A percentile compares a stretch with the other conserved stretches of the same genome.
Evolutionary conservation across 768 basidiomycete genomes (phyloP).

Genomic region (Pisolithus microcarpus): DNA sequence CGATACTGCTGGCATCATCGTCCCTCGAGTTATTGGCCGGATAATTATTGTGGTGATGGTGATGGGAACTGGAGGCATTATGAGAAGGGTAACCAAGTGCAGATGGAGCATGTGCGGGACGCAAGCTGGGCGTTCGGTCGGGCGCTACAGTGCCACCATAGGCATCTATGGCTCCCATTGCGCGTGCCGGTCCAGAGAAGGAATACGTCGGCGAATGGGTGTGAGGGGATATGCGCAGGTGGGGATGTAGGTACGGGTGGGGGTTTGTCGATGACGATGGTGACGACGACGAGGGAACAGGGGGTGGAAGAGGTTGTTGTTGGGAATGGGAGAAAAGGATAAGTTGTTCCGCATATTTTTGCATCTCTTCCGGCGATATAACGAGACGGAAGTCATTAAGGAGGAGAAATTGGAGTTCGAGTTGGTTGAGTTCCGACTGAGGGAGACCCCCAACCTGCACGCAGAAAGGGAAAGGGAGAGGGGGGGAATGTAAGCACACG

Average conservation of each 20-base stretch:
- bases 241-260: slow-evolving; percentile 13
- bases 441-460: slow-evolving; percentile 90
- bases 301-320: slow-evolving; percentile 33
- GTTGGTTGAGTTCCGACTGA: slow-evolving; percentile 85
- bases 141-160: slow-evolving; percentile 38
- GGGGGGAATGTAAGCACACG: background rate
- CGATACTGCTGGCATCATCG: slow-evolving; percentile 27
- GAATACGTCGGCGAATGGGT: slow-evolving; percentile 9
- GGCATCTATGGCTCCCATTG: slow-evolving; percentile 51
- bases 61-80: background rate
- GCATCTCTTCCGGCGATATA: slow-evolving; percentile 87
- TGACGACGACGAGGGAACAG: slow-evolving; percentile 18
- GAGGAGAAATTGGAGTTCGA: slow-evolving; percentile 94
- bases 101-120: slow-evolving; percentile 8
- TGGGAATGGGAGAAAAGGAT: slow-evolving; percentile 55
- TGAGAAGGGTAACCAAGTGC: background rate
- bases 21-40: slow-evolving; percentile 9
- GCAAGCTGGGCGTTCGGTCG: slow-evolving; percentile 23
- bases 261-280: slow-evolving; percentile 10
- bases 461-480: too few relatives aligned
- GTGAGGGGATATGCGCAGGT: slow-evolving; percentile 7
- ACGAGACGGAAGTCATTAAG: slow-evolving; percentile 92
- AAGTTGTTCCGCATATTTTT: slow-evolving; percentile 88
- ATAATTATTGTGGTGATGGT: slow-evolving; percentile 8
- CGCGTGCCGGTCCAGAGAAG: slow-evolving; percentile 34